Base-by-base conservation (phyloP, 2,329 filamentous ascomycete genomes). In the Cladosporium sp. region DNA sequence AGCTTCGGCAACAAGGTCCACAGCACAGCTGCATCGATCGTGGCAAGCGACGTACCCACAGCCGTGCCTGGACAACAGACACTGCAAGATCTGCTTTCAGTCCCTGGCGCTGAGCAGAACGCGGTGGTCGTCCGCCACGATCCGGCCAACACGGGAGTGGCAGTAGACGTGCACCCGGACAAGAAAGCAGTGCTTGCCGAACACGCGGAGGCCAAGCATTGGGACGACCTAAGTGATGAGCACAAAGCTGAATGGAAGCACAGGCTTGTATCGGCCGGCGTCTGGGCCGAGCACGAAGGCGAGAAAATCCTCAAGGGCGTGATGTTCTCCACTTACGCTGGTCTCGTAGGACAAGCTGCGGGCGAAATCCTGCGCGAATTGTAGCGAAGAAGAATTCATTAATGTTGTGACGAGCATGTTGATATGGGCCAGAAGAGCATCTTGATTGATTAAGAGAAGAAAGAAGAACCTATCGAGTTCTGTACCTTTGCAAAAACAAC, bases 221-320 rank as follows among this genome's bases (percentile, higher is more conserved):
- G 91, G 91, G 88, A 92, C 65, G 86, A 93, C 66, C 78, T 96
- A 53, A 81, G 82, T 6, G 80, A 84, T 14, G 78, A 85, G 63
- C 86, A 93, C 76, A 86, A 86, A 75, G 79, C 82, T 61, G 80
- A 81, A 21, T 96, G 92, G 92, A 92, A 88, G 79, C 78, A 85
- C 70, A 86, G 84, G 73, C 82, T 96, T 40, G 81, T 82, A 64
- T 83, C 88, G 64, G 88, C 91, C 0, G 92, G 92, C 0, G 86
- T 92, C 69, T 96, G 91, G 92, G 86, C 86, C n/a, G 88, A 89
- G 74, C 83, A 86, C 44, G 91, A 94, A 82, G 91, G 91, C 2
- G 91, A 94, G 80, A 84, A 82, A 11, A 86, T 95, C 33, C 85
- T 96, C 70, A 88, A 89, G 78, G 90, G 91, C 2, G 85, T 96